Conservation (phyloP, 805 yeast genomes). For the Candida jianshihensis region DNA sequence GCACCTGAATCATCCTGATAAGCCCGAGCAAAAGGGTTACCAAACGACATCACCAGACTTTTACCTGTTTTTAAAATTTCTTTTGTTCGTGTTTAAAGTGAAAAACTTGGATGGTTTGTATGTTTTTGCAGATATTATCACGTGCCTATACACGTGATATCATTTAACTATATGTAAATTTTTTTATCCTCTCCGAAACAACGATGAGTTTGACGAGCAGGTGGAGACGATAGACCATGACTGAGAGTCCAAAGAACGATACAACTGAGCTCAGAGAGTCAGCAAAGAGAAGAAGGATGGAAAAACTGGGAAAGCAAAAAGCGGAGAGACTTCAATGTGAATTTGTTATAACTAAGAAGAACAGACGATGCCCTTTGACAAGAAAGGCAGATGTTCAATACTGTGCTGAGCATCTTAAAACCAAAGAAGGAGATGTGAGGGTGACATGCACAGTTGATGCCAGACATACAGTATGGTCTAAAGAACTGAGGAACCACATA, state of each 20-base stretch:
- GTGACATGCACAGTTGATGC: conserved; percentile 75
- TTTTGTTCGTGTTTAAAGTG: too few species aligned
- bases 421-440: conserved; percentile 29
- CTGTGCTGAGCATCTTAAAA: conserved; percentile 56
- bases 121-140: too few species aligned
- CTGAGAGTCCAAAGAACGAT: neutral
- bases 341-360: conserved; percentile 41
- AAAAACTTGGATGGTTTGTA: neutral
- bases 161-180: too few species aligned
- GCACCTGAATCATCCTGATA: conserved; percentile 9
- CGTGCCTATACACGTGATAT: too few species aligned
- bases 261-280: conserved; percentile 5
- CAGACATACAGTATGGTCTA: conserved; percentile 64
- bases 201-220: too few species aligned
- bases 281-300: conserved; percentile 7
- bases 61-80: too few species aligned
- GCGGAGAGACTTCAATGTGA: conserved; percentile 33
- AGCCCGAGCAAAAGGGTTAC: conserved; percentile 17
- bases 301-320: conserved; percentile 6
- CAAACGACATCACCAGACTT: conserved; percentile 23
- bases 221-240: too few species aligned
- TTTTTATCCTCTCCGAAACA: too few species aligned
- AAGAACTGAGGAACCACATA: conserved; percentile 48
- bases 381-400: conserved; percentile 39
- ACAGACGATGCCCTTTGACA: conserved; percentile 56